phyloP scores from a whole-genome alignment of 2,329 filamentous ascomycete genomes.

The Fusarium papillatum region DNA sequence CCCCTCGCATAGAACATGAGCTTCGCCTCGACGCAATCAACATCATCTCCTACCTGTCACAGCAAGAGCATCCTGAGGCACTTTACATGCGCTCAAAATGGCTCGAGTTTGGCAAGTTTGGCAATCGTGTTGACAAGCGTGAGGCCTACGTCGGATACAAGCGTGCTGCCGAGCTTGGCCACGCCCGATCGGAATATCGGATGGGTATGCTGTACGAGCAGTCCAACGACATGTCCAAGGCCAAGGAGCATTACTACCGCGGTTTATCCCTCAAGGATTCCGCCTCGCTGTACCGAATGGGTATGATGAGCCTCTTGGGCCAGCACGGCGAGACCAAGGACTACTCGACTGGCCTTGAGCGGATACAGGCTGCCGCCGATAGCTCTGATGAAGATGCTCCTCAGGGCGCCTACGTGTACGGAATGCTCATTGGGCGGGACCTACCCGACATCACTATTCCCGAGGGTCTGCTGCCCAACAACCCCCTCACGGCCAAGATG shows the following conservation, averaged over 20 bases:
- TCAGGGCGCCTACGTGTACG: slow-evolving; percentile 94
- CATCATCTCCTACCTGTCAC: slow-evolving; percentile 90
- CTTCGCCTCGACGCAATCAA: slow-evolving; percentile 90
- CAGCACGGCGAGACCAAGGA: slow-evolving; percentile 94
- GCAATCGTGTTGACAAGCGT: slow-evolving; percentile 90
- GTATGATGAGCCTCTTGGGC: slow-evolving; percentile 97
- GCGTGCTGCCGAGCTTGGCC: slow-evolving; percentile 87
- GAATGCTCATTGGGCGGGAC: slow-evolving; percentile 93
- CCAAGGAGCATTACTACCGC: slow-evolving; percentile 89
- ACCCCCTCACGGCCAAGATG: slow-evolving; percentile 80
- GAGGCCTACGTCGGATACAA: slow-evolving; percentile 93
- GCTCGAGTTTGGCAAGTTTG: slow-evolving; percentile 98
- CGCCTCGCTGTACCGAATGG: slow-evolving; percentile 86
- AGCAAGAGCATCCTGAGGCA: slow-evolving; percentile 93
- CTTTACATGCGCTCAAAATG: slow-evolving; percentile 97
- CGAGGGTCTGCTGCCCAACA: slow-evolving; percentile 75
- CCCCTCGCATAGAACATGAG: slow-evolving; percentile 90
- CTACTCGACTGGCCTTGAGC: slow-evolving; percentile 80
- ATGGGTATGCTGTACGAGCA: slow-evolving; percentile 99
- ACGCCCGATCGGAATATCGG: slow-evolving; percentile 91
- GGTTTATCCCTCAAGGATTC: slow-evolving; percentile 88
- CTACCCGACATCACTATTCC: slow-evolving; percentile 92
- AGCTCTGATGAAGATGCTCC: slow-evolving; percentile 96
- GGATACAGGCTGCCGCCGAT: slow-evolving; percentile 87
- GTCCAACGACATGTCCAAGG: slow-evolving; percentile 92